phyloP scores from a whole-genome alignment of 1,139 yeast genomes.

The Taphrina confusa region DNA sequence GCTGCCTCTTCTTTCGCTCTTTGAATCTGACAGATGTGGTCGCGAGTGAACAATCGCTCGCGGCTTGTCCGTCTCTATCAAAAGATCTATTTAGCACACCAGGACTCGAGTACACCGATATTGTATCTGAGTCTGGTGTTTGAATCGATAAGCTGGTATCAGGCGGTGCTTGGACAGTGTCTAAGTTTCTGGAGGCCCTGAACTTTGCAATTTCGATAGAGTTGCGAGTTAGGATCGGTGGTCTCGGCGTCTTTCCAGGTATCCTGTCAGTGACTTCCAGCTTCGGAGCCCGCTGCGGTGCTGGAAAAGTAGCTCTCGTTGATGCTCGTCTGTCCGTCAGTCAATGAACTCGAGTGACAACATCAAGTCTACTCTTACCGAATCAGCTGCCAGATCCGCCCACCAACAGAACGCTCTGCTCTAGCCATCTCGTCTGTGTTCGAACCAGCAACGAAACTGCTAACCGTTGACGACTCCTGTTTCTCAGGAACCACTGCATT shows the following conservation, averaged over 20 bases:
- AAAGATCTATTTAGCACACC: neutral
- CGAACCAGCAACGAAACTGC: too few relatives aligned
- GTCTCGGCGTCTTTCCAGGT: neutral
- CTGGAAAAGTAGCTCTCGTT: neutral
- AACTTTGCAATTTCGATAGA: conserved; percentile 29
- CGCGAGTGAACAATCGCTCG: neutral
- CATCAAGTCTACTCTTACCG: too few relatives aligned
- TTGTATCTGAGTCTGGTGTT: conserved; percentile 3
- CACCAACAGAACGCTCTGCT: too few relatives aligned
- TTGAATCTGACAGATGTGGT: conserved; percentile 14
- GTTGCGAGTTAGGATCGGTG: conserved; percentile 20
- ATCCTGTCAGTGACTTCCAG: neutral
- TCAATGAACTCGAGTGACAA: neutral
- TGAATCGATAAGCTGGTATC: neutral
- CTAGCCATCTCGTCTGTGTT: too few relatives aligned
- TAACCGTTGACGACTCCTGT: too few relatives aligned
- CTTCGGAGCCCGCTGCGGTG: neutral
- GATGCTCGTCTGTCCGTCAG: neutral
- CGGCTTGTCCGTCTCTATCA: neutral
- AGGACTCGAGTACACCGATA: conserved; percentile 1
- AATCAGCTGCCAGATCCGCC: too few relatives aligned
- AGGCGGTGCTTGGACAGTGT: neutral
- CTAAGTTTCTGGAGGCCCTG: neutral
- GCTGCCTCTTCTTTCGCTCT: conserved; percentile 15
- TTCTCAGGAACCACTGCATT: too few relatives aligned